Percentiles rank a stretch among this genome's conserved stretches.
Conservation (phyloP, 2,329 filamentous ascomycete species). For the Microsporum ferrugineum region DNA sequence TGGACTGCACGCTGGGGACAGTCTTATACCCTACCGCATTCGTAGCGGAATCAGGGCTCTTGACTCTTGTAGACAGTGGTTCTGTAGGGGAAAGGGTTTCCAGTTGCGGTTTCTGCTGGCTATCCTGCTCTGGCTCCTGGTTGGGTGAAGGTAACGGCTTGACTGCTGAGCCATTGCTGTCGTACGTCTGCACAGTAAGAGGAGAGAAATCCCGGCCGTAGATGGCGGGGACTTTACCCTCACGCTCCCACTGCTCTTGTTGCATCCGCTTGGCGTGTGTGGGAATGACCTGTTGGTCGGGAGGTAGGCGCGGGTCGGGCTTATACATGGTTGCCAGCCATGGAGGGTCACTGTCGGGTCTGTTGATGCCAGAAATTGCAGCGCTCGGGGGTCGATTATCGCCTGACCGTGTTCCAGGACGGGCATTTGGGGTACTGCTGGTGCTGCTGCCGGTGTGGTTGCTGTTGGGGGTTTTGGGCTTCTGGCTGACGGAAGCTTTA, state of each 20-base stretch:
- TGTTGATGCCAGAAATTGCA: conserved; percentile 39
- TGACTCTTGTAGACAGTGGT: conserved; percentile 22
- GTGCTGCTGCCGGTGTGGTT: conserved; percentile 15
- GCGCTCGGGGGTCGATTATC: conserved; percentile 44
- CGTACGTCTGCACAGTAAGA: conserved; percentile 43
- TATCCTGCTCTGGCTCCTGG: conserved; percentile 7
- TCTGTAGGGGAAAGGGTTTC: conserved; percentile 22
- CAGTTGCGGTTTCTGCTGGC: not conserved
- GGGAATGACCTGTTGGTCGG: conserved; percentile 88
- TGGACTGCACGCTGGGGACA: conserved; percentile 31
- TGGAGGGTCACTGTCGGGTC: conserved; percentile 86
- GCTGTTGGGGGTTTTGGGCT: conserved; percentile 27
- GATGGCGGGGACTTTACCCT: conserved; percentile 71
- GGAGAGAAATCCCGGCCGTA: conserved; percentile 85
- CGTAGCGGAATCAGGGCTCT: conserved; percentile 33
- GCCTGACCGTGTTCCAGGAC: conserved; percentile 53
- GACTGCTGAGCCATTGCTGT: conserved; percentile 14
- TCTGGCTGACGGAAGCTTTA: conserved; percentile 28
- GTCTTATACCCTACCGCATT: conserved; percentile 38
- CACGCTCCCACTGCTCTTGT: conserved; percentile 89
- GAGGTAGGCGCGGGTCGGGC: conserved; percentile 83
- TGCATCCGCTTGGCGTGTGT: conserved; percentile 84
- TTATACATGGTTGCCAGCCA: conserved; percentile 95
- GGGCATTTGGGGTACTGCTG: conserved; percentile 33
- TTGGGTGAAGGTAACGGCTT: conserved; percentile 12